Conservation (phyloP, 305 asterid species). For the Fraxinus dipetala region DNA sequence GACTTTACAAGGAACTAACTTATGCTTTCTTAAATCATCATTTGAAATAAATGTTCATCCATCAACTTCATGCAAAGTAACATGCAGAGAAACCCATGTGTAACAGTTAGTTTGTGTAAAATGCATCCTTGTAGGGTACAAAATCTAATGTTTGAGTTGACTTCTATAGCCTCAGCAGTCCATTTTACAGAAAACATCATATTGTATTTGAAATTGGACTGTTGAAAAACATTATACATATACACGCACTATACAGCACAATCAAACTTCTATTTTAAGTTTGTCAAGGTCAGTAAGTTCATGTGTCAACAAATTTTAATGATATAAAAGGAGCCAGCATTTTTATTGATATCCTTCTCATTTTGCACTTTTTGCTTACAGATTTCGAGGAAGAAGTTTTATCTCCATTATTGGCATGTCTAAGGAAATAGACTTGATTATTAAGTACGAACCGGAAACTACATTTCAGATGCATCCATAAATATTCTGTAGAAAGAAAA, state of each 20-base stretch:
- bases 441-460: not conserved
- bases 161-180: not conserved
- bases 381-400: not conserved
- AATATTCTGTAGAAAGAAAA: not conserved
- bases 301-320: not conserved
- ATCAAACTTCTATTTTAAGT: not conserved
- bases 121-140: not conserved
- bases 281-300: not conserved
- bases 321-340: not conserved
- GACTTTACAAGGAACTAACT: constrained; percentile 43
- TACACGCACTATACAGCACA: not conserved
- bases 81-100: constrained; percentile 1
- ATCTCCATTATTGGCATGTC: constrained; percentile 3
- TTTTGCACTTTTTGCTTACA: not conserved
- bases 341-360: not conserved
- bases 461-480: not conserved
- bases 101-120: not conserved
- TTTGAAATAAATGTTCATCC: constrained; percentile 38
- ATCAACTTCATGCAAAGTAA: constrained; percentile 19
- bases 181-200: not conserved
- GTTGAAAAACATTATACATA: not conserved
- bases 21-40: constrained; percentile 42
- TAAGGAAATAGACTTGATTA: not conserved
- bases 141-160: not conserved
- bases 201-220: not conserved